phyloP scores from a whole-genome alignment of 139 green algal genomes.

The Zygnema cylindricum region DNA sequence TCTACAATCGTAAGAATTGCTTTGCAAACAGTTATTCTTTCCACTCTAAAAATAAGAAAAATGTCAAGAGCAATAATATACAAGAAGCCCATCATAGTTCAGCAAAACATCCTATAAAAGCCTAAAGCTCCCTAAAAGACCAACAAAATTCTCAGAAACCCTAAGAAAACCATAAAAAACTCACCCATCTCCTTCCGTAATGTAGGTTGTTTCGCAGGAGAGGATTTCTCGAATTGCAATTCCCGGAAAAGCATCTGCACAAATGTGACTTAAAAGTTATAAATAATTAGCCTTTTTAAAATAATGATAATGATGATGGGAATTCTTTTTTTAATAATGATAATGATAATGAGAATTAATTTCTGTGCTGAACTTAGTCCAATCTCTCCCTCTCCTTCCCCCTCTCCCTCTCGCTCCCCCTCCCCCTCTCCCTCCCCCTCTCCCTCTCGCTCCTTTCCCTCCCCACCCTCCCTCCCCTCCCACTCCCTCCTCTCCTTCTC shows the following conservation, averaged over 20 bases:
- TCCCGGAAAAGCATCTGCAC: slow-evolving; percentile 30
- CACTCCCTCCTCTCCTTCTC: too few species aligned
- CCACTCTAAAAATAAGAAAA: neutral
- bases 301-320: too few species aligned
- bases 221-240: slow-evolving; percentile 48
- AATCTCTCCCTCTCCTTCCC: too few species aligned
- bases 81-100: neutral
- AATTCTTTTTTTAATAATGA: too few species aligned
- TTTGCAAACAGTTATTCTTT: neutral
- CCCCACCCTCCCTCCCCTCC: too few species aligned
- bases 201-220: slow-evolving; percentile 63
- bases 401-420: too few species aligned
- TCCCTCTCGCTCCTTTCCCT: too few species aligned
- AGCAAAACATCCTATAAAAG: neutral
- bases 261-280: too few species aligned
- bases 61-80: neutral
- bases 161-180: neutral
- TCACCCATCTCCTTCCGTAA: slow-evolving; percentile 62
- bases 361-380: too few species aligned
- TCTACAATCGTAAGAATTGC: neutral
- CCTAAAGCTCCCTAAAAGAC: neutral
- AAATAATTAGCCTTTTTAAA: too few species aligned
- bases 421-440: too few species aligned
- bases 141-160: neutral
- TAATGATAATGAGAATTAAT: too few species aligned